phyloP scores from a whole-genome alignment of 306 rosid species.

The Cicer cuneatum region DNA sequence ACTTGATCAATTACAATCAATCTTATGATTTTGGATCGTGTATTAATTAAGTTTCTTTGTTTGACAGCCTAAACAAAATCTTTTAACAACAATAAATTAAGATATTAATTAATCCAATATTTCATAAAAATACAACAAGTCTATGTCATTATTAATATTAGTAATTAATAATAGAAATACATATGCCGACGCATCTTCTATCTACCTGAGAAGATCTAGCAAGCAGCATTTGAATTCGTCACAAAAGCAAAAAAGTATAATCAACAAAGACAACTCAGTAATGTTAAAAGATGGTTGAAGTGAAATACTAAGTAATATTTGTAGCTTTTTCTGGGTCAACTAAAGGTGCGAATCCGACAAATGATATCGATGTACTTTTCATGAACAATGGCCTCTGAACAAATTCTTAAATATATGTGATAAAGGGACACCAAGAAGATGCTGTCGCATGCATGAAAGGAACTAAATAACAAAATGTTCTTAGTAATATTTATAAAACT shows the following conservation, averaged over 20 bases:
- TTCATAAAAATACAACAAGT: background rate
- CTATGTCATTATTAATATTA: constrained; percentile 11
- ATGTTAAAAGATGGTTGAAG: constrained; percentile 37
- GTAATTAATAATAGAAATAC: background rate
- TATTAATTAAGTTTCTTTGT: too few relatives aligned
- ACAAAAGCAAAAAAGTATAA: constrained; percentile 32
- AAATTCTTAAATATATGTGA: constrained; percentile 29
- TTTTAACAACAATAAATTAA: too few relatives aligned
- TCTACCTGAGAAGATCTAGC: constrained; percentile 25
- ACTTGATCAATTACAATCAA: too few relatives aligned
- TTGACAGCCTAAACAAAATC: too few relatives aligned
- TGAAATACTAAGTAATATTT: constrained; percentile 32
- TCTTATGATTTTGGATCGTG: too few relatives aligned
- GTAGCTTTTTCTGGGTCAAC: constrained; percentile 54
- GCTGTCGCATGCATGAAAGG: constrained; percentile 43
- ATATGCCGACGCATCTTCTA: constrained; percentile 46
- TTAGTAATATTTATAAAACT: too few relatives aligned
- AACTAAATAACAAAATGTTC: too few relatives aligned
- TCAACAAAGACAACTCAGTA: constrained; percentile 27
- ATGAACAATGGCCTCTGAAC: constrained; percentile 47
- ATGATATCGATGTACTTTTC: constrained; percentile 42
- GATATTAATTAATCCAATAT: too few relatives aligned
- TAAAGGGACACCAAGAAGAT: constrained; percentile 49
- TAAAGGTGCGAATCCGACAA: constrained; percentile 53
- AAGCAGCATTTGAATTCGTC: constrained; percentile 37